Evolutionary conservation across 164 flowering plant genomes (phyloP).

Genomic region (Euptelea pleiosperma): DNA sequence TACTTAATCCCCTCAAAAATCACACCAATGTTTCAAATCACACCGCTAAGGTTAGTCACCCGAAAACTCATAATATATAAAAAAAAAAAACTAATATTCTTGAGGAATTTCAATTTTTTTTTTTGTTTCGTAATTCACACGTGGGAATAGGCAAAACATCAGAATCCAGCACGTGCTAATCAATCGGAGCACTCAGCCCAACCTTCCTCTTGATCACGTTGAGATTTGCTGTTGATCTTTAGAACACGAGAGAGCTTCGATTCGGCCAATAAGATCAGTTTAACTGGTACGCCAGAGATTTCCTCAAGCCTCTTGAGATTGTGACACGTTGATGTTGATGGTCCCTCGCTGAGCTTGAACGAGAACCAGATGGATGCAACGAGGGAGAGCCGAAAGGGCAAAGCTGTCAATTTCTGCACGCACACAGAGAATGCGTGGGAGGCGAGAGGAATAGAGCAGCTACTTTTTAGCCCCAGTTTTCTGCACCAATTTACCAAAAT

Average conservation of each 20-base stretch:
- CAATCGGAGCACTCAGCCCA: slow-evolving; percentile 49
- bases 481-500: slow-evolving; percentile 48
- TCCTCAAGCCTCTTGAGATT: slow-evolving; percentile 41
- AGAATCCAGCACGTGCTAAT: background rate
- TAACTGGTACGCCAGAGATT: slow-evolving; percentile 61
- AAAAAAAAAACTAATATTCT: too few relatives aligned
- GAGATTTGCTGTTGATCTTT: slow-evolving; percentile 8
- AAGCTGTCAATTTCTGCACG: slow-evolving; percentile 14
- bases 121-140: background rate
- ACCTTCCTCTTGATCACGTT: slow-evolving; percentile 36
- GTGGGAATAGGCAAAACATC: background rate
- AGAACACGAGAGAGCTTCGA: slow-evolving; percentile 32
- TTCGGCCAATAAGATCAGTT: slow-evolving; percentile 41
- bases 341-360: slow-evolving; percentile 22
- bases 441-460: slow-evolving; percentile 13
- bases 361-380: slow-evolving; percentile 57
- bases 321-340: slow-evolving; percentile 21
- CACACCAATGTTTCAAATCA: too few relatives aligned
- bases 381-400: slow-evolving; percentile 39
- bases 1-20: too few relatives aligned
- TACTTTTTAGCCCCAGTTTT: slow-evolving; percentile 31
- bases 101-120: too few relatives aligned
- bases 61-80: too few relatives aligned
- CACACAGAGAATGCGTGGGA: slow-evolving; percentile 30
- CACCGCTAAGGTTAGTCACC: too few relatives aligned